Conservation (phyloP, 495 filamentous ascomycete genomes). For the Tirmania nivea region DNA sequence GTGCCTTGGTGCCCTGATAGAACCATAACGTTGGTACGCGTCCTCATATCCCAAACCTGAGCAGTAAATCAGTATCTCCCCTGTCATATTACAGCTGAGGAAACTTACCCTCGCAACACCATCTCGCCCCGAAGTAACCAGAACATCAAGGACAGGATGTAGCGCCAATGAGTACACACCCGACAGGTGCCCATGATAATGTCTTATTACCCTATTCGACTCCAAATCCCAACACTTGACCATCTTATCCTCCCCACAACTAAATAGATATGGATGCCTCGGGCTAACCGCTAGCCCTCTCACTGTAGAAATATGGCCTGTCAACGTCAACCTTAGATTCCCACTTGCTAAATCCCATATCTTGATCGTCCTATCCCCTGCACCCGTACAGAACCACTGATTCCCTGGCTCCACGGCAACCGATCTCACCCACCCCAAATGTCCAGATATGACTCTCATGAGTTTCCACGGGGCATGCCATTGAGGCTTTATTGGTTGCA, state of each 20-base stretch:
- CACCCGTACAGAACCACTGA: constrained; percentile 92
- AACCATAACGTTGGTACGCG: constrained; percentile 84
- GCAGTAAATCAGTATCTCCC: neutral
- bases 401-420: constrained; percentile 89
- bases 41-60: constrained; percentile 92
- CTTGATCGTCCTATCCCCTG: constrained; percentile 93
- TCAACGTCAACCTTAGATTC: constrained; percentile 60
- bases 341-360: constrained; percentile 94
- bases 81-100: neutral
- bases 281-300: constrained; percentile 83
- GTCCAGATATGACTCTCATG: constrained; percentile 90
- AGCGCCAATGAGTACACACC: constrained; percentile 83
- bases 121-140: constrained; percentile 88
- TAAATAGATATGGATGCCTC: constrained; percentile 91
- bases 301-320: constrained; percentile 92
- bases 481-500: constrained; percentile 56
- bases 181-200: constrained; percentile 94
- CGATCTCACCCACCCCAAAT: constrained; percentile 84
- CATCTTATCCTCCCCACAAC: constrained; percentile 98
- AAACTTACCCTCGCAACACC: constrained; percentile 44
- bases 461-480: constrained; percentile 99
- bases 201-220: constrained; percentile 93
- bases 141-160: constrained; percentile 81
- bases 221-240: constrained; percentile 99
- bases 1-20: constrained; percentile 75